Percentiles rank a stretch among this genome's conserved stretches.
Evolutionary conservation across 345 rosid genomes (phyloP).

Genomic region (Bruguiera parviflora): DNA sequence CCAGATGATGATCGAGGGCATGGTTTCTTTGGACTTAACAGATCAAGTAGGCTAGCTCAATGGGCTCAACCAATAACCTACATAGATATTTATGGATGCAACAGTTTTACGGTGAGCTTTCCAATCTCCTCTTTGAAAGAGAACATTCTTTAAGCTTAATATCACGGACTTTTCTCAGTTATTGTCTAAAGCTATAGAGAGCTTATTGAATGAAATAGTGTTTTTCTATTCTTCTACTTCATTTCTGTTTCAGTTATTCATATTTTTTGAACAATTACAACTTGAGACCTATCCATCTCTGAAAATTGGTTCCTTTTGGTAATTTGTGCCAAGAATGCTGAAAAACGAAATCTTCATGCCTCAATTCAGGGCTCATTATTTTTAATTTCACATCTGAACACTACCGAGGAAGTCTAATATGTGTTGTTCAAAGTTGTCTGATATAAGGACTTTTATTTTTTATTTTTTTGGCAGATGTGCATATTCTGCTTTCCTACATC

Average conservation of each 20-base stretch:
- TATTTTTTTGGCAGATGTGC: conserved; percentile 67
- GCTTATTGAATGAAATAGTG: neutral
- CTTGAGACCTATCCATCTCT: neutral
- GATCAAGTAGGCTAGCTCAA: conserved; percentile 49
- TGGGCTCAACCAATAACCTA: conserved; percentile 96
- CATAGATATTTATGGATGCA: conserved; percentile 62
- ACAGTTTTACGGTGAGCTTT: conserved; percentile 62
- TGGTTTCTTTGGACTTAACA: conserved; percentile 57
- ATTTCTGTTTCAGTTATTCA: neutral
- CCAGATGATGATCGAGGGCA: conserved; percentile 83
- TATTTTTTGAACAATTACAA: no score
- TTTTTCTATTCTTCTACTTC: neutral
- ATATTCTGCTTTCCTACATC: conserved; percentile 94
- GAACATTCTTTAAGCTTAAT: neutral
- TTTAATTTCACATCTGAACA: neutral
- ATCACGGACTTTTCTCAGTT: neutral
- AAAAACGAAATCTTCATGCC: neutral
- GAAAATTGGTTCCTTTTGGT: neutral
- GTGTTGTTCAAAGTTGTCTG: conserved; percentile 5
- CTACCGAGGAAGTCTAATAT: neutral
- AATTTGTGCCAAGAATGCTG: neutral
- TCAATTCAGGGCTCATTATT: neutral
- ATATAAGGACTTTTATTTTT: neutral
- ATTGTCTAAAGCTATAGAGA: neutral
- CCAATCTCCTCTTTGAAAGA: neutral